Base-by-base conservation (phyloP, 768 basidiomycete genomes). In the Lactarius quietus region DNA sequence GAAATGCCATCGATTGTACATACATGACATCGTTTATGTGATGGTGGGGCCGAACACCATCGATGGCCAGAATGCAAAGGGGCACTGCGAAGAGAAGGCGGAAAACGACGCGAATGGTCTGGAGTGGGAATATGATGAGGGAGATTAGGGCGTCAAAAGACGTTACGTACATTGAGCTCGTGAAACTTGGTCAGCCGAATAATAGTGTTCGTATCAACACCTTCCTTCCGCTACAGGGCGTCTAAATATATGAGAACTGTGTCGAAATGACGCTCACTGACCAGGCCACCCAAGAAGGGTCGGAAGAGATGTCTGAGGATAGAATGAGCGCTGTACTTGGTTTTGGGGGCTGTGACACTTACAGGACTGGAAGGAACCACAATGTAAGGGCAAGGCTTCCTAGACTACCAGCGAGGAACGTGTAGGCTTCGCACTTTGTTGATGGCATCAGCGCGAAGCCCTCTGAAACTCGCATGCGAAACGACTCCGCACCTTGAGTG, bases 141-240 rank as follows among this genome's bases (percentile, higher is more conserved):
- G 12, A 14, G 14, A 38, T 38, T 7, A 2, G 26, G 15, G 20
- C 8, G 7, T 7, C 28, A 63, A 38, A 35, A 28, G 5, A 12
- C 23, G 41, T 10, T 7, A 76, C 90, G 39, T 68, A 93, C 92
- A 69, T 94, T 94, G 45, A 93, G 76, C 71, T 93, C 90, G 45
- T 90, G 88, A 72, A 90, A 93, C 68, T 87, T 92, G 39, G 87
- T 87, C 57, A 94, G 76, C 26, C 90, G 85, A 26, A 90, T 81
- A 55, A 93, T 80, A 3, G 87, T 90, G 35, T 70, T 78, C 20
- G 70, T 80, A 59, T 93, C 91, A 10, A 90, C 86, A 9, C 83
- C 84, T 72, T 88, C 82, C 18, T 69, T 70, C 71, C 81, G 82
- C 88, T 91, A 69, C 33, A 15, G n/a, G 18, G 10, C 8, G 6